Percentiles rank a stretch among this genome's conserved stretches.
Conservation (phyloP, 768 basidiomycete genomes). For the Xerocomellus chrysenteron region DNA sequence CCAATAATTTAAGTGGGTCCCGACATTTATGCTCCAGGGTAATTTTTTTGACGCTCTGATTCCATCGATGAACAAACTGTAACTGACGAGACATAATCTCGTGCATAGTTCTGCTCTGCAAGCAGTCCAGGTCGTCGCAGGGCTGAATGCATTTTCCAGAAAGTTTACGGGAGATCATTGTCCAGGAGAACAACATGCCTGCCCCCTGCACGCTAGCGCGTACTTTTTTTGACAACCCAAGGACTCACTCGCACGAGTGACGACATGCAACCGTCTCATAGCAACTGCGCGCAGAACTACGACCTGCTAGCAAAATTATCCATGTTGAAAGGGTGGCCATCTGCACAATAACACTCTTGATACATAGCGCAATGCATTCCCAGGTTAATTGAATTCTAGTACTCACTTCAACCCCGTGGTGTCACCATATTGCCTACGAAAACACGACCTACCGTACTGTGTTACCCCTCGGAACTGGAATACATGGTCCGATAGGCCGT, state of each 20-base stretch:
- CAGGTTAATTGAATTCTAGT: not conserved
- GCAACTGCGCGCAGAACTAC: not conserved
- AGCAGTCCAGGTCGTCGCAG: not conserved
- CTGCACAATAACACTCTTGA: not conserved
- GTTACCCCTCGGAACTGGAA: not conserved
- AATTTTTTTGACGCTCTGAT: not conserved
- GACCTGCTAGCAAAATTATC: not conserved
- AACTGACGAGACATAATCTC: not conserved
- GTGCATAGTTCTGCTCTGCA: not conserved
- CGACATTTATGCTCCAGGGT: not conserved
- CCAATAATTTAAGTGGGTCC: not conserved
- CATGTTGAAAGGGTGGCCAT: not conserved
- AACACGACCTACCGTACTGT: not conserved
- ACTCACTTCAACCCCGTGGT: not conserved
- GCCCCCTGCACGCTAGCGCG: not conserved
- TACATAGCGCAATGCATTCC: not conserved
- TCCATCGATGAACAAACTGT: not conserved
- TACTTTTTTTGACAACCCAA: not conserved
- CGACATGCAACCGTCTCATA: not conserved
- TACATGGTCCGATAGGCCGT: not conserved
- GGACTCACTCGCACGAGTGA: not conserved
- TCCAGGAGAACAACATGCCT: not conserved
- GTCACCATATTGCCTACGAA: not conserved
- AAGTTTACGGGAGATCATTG: not conserved
- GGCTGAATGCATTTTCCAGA: not conserved